These are phyloP conservation scores for Brassica cretica DNA, from an alignment of 345 rosid genomes.

Conservation along the genomic window DNA sequence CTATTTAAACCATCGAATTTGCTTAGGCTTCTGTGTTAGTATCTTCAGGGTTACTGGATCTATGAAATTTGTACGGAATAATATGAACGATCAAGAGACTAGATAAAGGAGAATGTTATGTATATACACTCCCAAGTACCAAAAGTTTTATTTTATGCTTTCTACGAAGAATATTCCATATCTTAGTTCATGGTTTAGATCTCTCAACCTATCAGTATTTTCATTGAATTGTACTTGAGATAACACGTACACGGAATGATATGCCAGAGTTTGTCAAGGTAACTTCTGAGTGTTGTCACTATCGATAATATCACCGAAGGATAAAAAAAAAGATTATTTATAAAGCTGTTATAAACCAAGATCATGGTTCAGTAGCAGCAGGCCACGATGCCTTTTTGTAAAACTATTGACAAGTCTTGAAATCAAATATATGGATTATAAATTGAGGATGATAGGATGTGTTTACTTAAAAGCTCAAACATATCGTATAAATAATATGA, in stretches of 20 bases:
- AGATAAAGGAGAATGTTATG: constrained; percentile 27
- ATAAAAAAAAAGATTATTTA: neutral
- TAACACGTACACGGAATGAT: constrained; percentile 14
- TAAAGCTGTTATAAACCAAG: neutral
- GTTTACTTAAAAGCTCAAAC: constrained; percentile 8
- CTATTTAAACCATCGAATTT: constrained; percentile 50
- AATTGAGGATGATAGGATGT: neutral
- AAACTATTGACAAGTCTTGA: neutral
- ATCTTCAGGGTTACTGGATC: constrained; percentile 6
- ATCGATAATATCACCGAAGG: constrained; percentile 3
- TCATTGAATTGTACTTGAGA: constrained; percentile 13
- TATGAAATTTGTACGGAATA: constrained; percentile 15
- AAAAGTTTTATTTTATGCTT: constrained; percentile 13
- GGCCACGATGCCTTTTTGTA: constrained; percentile 1
- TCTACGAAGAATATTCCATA: constrained; percentile 8
- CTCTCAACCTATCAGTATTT: neutral
- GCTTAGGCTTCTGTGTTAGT: constrained; percentile 61
- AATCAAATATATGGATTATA: neutral
- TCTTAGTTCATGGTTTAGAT: constrained; percentile 7
- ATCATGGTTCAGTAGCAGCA: neutral
- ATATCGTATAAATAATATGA: neutral
- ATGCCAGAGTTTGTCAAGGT: constrained; percentile 18
- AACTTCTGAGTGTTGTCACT: constrained; percentile 13
- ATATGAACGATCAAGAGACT: constrained; percentile 21
- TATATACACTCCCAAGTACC: constrained; percentile 29